Conservation (phyloP, 345 rosid genomes). For the Xanthoceras sorbifolium region DNA sequence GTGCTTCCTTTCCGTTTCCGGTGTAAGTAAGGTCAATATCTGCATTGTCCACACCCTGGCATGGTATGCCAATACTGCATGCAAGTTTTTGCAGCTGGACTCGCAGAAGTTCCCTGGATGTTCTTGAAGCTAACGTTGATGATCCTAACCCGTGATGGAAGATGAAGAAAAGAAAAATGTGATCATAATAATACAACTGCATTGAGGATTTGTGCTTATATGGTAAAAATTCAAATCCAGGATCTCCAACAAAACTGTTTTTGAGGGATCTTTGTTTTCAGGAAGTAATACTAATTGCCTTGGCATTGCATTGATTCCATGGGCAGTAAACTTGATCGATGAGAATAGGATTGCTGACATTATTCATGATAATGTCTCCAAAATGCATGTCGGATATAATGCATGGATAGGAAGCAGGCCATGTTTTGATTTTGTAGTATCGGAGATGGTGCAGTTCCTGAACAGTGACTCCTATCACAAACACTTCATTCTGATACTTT, state of each 20-base stretch:
- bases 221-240: too few species aligned
- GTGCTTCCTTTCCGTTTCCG: too few species aligned
- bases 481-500: constrained; percentile 41
- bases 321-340: constrained; percentile 59
- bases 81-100: constrained; percentile 40
- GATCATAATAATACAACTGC: too few species aligned
- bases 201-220: too few species aligned
- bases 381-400: constrained; percentile 40
- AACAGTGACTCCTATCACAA: constrained; percentile 48
- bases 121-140: constrained; percentile 50
- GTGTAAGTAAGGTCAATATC: too few species aligned
- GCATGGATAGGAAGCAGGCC: constrained; percentile 46
- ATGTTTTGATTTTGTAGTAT: constrained; percentile 56
- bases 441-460: constrained; percentile 35
- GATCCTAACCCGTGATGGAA: constrained; percentile 45
- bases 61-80: constrained; percentile 48
- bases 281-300: constrained; percentile 36
- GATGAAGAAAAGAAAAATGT: not conserved
- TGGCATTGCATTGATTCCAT: constrained; percentile 33
- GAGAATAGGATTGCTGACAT: constrained; percentile 51
- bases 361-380: constrained; percentile 51
- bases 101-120: constrained; percentile 47
- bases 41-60: too few species aligned
- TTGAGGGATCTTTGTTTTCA: too few species aligned
- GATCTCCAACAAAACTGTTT: too few species aligned